phyloP scores from a whole-genome alignment of 2,329 filamentous ascomycete species.

The Ophioceras dolichostomum region DNA sequence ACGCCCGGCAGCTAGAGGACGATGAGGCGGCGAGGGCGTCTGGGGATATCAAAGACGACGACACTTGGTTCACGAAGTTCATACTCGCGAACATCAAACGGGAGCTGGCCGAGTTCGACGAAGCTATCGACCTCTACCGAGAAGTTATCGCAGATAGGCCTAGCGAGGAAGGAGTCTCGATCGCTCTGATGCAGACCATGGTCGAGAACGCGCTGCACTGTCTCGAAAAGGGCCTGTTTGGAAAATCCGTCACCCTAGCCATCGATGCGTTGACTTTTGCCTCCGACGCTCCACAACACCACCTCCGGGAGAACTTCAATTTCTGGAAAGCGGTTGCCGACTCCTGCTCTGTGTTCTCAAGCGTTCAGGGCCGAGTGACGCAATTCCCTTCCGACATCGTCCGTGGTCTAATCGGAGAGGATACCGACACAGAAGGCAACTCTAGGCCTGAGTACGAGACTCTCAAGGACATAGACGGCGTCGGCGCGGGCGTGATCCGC shows the following conservation, averaged over 20 bases:
- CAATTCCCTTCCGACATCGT: constrained; percentile 51
- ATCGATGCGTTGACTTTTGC: constrained; percentile 58
- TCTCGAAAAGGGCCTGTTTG: constrained; percentile 75
- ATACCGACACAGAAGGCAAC: too few relatives aligned
- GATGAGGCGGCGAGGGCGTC: constrained; percentile 20
- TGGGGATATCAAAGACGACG: constrained; percentile 41
- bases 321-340: constrained; percentile 91
- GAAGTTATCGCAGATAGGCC: constrained; percentile 56
- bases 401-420: constrained; percentile 36
- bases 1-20: constrained; percentile 67
- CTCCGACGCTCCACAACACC: constrained; percentile 38
- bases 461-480: constrained; percentile 58
- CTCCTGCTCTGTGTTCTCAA: constrained; percentile 74
- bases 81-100: constrained; percentile 93
- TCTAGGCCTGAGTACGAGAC: constrained; percentile 43
- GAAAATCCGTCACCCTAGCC: constrained; percentile 64
- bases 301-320: constrained; percentile 67
- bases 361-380: constrained; percentile 53
- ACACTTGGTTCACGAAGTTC: constrained; percentile 92
- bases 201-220: constrained; percentile 70
- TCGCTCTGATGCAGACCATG: constrained; percentile 79
- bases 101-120: constrained; percentile 81
- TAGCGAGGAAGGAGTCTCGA: constrained; percentile 72
- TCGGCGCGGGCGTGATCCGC: constrained; percentile 30
- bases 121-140: constrained; percentile 66